A percentile compares a stretch with the other conserved stretches of the same genome.
phyloP scores from a whole-genome alignment of 139 green algal genomes.

The Diplosphaera chodatii region DNA sequence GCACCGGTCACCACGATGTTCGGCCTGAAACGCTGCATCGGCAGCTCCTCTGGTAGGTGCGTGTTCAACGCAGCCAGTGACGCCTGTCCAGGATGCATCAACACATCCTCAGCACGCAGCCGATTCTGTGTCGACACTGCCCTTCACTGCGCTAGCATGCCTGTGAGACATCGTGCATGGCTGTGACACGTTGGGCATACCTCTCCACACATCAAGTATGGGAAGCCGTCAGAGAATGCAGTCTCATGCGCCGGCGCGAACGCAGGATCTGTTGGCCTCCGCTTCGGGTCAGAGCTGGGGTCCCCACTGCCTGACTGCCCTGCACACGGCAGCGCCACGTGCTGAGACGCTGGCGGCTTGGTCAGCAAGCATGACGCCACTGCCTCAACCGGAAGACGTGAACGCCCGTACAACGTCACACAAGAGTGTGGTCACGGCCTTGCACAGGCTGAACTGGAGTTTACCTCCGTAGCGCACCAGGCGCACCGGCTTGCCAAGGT shows the following conservation, averaged over 20 bases:
- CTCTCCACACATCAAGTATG: conserved; percentile 48
- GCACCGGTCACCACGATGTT: conserved; percentile 59
- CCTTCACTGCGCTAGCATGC: no score
- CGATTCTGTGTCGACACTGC: no score
- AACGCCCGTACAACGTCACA: no score
- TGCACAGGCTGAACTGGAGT: not conserved
- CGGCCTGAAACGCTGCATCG: conserved; percentile 70
- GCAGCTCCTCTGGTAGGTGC: conserved; percentile 29
- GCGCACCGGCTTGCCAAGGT: conserved; percentile 42
- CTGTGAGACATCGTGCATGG: no score
- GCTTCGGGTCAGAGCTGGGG: not conserved
- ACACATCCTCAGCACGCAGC: not conserved
- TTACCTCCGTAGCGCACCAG: conserved; percentile 48
- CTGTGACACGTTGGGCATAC: conserved; percentile 10
- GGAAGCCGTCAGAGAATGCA: conserved; percentile 60
- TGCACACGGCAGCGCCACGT: not conserved
- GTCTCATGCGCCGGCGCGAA: conserved; percentile 39
- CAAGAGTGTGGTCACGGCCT: no score
- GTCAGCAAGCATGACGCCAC: no score
- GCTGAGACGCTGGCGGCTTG: no score
- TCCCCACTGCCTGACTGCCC: not conserved
- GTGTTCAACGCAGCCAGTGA: conserved; percentile 51
- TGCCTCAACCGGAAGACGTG: no score
- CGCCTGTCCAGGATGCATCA: conserved; percentile 8
- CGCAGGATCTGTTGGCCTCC: conserved; percentile 18